Conservation (phyloP, 352 stramenopile species). For the Phytophthora melonis region DNA sequence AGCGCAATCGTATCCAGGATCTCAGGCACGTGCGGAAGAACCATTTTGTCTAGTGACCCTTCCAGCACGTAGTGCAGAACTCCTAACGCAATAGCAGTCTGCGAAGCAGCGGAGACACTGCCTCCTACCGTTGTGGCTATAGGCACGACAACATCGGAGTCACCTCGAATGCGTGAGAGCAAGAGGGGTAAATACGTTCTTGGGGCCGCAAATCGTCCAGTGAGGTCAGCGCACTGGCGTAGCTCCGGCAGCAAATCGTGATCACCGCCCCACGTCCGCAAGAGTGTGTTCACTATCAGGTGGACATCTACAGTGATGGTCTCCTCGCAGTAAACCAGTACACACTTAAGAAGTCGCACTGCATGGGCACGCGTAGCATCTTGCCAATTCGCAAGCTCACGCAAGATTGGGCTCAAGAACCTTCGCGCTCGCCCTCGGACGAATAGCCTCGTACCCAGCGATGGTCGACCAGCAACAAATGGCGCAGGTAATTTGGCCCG, state of each 20-base stretch:
- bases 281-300: slow-evolving; percentile 73
- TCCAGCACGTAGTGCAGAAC: slow-evolving; percentile 60
- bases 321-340: slow-evolving; percentile 95
- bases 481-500: slow-evolving; percentile 73
- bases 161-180: slow-evolving; percentile 64
- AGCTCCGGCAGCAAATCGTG: slow-evolving; percentile 34
- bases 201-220: slow-evolving; percentile 67
- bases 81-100: slow-evolving; percentile 48
- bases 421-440: slow-evolving; percentile 89
- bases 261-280: slow-evolving; percentile 57
- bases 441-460: slow-evolving; percentile 92
- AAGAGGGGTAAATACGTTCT: slow-evolving; percentile 77
- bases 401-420: slow-evolving; percentile 91
- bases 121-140: slow-evolving; percentile 17
- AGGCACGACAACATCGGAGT: slow-evolving; percentile 48
- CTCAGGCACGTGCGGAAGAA: slow-evolving; percentile 68
- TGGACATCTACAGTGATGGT: slow-evolving; percentile 93
- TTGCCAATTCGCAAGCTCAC: slow-evolving; percentile 94
- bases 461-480: slow-evolving; percentile 78
- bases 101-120: slow-evolving; percentile 31
- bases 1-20: slow-evolving; percentile 56
- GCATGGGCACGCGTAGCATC: slow-evolving; percentile 82
- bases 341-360: slow-evolving; percentile 88
- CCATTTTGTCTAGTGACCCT: slow-evolving; percentile 64
- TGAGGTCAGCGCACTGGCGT: slow-evolving; percentile 59